phyloP scores from a whole-genome alignment of 2,329 filamentous ascomycete species.

The Thermoascus crustaceus region DNA sequence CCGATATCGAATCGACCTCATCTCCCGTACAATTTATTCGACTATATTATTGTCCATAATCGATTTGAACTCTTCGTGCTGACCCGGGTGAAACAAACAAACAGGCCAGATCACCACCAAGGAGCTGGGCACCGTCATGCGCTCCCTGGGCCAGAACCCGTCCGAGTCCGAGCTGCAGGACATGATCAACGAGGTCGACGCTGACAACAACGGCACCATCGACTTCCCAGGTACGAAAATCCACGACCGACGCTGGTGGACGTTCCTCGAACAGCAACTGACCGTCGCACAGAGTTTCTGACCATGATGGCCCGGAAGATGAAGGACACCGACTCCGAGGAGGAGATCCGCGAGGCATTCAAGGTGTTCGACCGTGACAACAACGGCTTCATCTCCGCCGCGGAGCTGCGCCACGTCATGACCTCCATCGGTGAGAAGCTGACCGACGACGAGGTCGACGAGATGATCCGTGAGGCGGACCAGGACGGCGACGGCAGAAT shows the following conservation, averaged over 20 bases:
- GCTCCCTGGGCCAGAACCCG: slow-evolving; percentile 80
- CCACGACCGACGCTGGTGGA: not conserved
- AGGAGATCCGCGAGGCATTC: slow-evolving; percentile 84
- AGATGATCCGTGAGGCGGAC: slow-evolving; percentile 88
- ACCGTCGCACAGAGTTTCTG: slow-evolving; percentile 59
- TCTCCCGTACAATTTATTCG: no score
- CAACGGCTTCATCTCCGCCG: slow-evolving; percentile 85
- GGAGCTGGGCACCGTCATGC: slow-evolving; percentile 84
- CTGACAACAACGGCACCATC: slow-evolving; percentile 87
- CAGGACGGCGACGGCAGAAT: slow-evolving; percentile 84
- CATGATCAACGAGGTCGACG: slow-evolving; percentile 91
- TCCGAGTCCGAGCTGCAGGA: slow-evolving; percentile 85
- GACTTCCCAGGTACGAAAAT: slow-evolving; percentile 69
- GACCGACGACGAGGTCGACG: slow-evolving; percentile 82
- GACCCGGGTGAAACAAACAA: not conserved
- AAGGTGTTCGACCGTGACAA: slow-evolving; percentile 88
- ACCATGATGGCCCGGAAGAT: slow-evolving; percentile 94
- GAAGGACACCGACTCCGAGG: slow-evolving; percentile 87
- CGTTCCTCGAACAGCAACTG: slow-evolving; percentile 4
- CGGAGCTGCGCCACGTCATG: slow-evolving; percentile 84
- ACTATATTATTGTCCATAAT: no score
- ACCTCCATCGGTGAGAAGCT: slow-evolving; percentile 87
- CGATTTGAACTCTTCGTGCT: no score
- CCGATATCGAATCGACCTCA: no score
- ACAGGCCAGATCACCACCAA: slow-evolving; percentile 86